Conservation (phyloP, 306 rosid genomes). For the Morella rubra region DNA sequence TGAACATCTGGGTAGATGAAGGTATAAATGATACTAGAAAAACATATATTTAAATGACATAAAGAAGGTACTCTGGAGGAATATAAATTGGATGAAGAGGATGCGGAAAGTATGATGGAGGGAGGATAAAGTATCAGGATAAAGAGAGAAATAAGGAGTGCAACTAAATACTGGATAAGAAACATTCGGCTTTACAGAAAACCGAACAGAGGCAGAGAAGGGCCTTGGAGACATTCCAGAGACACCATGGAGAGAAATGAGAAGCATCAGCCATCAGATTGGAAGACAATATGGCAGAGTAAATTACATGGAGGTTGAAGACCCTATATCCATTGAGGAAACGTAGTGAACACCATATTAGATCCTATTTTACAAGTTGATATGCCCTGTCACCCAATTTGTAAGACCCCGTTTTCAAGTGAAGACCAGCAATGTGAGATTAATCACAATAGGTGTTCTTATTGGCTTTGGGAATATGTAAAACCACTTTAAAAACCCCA, state of each 20-base stretch:
- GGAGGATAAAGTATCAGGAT: neutral
- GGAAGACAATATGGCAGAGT: neutral
- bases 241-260: neutral
- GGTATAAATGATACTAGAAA: neutral
- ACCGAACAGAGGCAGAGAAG: neutral
- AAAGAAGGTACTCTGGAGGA: neutral
- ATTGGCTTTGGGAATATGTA: neutral
- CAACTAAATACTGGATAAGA: neutral
- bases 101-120: neutral
- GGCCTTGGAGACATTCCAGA: neutral
- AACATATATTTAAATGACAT: neutral
- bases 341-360: neutral
- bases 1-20: neutral
- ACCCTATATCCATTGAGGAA: neutral
- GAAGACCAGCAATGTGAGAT: neutral
- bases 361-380: no score
- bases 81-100: neutral
- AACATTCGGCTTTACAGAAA: neutral
- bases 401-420: neutral
- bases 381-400: no score
- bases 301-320: neutral
- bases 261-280: neutral
- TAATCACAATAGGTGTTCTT: neutral
- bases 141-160: neutral
- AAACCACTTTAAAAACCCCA: neutral